These are phyloP conservation scores for Madurella fahalii DNA, from an alignment of 2,329 filamentous ascomycete genomes.

Conservation along the genomic window DNA sequence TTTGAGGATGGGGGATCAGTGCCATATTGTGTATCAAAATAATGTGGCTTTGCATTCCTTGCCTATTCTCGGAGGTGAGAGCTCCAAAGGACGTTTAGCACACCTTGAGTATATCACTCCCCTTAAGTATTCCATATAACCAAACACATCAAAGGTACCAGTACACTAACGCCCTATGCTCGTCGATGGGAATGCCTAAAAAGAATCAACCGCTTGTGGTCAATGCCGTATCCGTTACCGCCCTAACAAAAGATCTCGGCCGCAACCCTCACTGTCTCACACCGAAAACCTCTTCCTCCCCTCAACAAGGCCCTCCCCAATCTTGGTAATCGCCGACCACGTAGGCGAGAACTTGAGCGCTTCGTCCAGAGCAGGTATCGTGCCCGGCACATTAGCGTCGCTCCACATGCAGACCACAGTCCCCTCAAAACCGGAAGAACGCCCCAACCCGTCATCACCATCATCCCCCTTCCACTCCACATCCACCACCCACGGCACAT, in stretches of 20 bases:
- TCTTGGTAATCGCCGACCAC: conserved; percentile 77
- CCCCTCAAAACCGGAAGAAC: conserved; percentile 48
- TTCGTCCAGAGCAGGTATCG: conserved; percentile 82
- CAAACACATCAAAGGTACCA: neutral
- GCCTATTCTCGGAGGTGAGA: too few relatives aligned
- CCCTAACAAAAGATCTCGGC: neutral
- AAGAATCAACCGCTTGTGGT: neutral
- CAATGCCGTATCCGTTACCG: too few relatives aligned
- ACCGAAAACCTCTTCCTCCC: conserved; percentile 64
- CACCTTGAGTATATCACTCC: neutral
- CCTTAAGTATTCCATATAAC: neutral
- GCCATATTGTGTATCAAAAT: too few relatives aligned
- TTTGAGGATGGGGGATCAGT: too few relatives aligned
- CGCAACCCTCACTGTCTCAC: conserved; percentile 17
- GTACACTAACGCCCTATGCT: neutral
- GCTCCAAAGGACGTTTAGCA: neutral
- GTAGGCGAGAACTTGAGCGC: conserved; percentile 68
- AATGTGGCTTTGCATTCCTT: too few relatives aligned
- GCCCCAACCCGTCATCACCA: neutral
- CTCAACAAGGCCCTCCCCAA: conserved; percentile 74
- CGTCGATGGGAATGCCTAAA: neutral
- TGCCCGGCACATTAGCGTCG: conserved; percentile 68
- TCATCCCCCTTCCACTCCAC: conserved; percentile 55
- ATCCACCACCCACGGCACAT: conserved; percentile 70
- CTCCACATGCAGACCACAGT: conserved; percentile 79